A percentile compares a stretch with the other conserved stretches of the same genome.
Evolutionary conservation across 202 grass and related monocot genomes (phyloP).

Genomic region (Tripidium arundinaceum): DNA sequence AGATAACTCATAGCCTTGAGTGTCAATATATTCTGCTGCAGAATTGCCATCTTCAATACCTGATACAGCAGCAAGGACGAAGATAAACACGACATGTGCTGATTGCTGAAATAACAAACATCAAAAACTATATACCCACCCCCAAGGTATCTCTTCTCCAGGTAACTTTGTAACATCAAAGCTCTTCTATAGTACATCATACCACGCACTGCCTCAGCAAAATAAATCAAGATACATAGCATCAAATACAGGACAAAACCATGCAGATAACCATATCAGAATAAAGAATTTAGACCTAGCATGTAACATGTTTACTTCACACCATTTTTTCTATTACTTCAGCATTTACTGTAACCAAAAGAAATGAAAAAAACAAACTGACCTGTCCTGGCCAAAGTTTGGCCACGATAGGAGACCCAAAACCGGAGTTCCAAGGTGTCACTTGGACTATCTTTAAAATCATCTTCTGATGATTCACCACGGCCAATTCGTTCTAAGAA

Average conservation of each 20-base stretch:
- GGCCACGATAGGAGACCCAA: constrained; percentile 95
- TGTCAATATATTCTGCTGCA: constrained; percentile 64
- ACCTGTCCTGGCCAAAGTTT: constrained; percentile 98
- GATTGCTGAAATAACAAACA: constrained; percentile 28
- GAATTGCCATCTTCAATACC: constrained; percentile 84
- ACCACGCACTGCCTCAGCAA: constrained; percentile 70
- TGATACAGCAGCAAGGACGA: constrained; percentile 38
- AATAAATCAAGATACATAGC: constrained; percentile 27
- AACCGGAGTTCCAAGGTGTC: constrained; percentile 86
- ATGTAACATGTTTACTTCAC: constrained; percentile 11
- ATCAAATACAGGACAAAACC: constrained; percentile 20
- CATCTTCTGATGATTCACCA: constrained; percentile 59
- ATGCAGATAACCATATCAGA: constrained; percentile 28
- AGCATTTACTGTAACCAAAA: constrained; percentile 8
- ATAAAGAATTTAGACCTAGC: neutral
- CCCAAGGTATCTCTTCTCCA: constrained; percentile 76
- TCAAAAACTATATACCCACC: constrained; percentile 42
- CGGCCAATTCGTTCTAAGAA: constrained; percentile 89
- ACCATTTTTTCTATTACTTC: neutral
- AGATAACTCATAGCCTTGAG: constrained; percentile 76
- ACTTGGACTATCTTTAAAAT: constrained; percentile 62
- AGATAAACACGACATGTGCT: constrained; percentile 5
- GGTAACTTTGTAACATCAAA: constrained; percentile 90
- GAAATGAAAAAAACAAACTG: constrained; percentile 20
- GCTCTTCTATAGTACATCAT: constrained; percentile 99